These are phyloP conservation scores for Hypoxylon sp. DNA, from an alignment of 2,329 filamentous ascomycete genomes.

Conservation along the genomic window DNA sequence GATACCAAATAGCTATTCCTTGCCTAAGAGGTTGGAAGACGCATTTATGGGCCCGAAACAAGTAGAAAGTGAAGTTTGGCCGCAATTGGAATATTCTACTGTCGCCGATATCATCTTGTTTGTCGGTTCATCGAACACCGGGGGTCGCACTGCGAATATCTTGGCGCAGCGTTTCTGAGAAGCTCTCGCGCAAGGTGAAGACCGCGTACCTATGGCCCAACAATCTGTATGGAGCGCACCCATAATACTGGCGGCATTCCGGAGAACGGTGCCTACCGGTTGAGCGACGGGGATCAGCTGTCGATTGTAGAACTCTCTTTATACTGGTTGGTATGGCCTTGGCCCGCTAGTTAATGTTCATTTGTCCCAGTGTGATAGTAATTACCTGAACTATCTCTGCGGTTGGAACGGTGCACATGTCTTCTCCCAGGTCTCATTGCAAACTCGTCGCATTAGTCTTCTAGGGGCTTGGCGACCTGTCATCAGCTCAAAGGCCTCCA, in stretches of 20 bases:
- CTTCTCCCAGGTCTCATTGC: slow-evolving; percentile 60
- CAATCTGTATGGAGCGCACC: neutral
- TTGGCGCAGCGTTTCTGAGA: neutral
- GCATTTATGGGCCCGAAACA: neutral
- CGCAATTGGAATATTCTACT: too few species aligned
- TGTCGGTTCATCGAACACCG: too few species aligned
- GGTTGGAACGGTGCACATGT: slow-evolving; percentile 56
- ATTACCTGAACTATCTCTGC: slow-evolving; percentile 39
- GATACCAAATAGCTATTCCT: neutral
- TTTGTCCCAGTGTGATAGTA: neutral
- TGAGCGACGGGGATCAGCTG: neutral
- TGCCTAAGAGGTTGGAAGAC: neutral
- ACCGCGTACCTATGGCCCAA: neutral
- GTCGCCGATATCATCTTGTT: too few species aligned
- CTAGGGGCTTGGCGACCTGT: slow-evolving; percentile 80
- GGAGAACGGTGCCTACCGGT: neutral
- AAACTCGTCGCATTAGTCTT: slow-evolving; percentile 75
- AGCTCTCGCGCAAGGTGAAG: neutral
- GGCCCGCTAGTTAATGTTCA: neutral
- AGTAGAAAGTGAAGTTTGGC: too few species aligned
- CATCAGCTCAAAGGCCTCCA: slow-evolving; percentile 83
- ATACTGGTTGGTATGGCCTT: neutral
- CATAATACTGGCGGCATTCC: neutral
- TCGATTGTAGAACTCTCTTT: neutral
- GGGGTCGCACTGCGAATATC: neutral